phyloP scores from a whole-genome alignment of 2,329 filamentous ascomycete species.

The Diaporthe vexans region DNA sequence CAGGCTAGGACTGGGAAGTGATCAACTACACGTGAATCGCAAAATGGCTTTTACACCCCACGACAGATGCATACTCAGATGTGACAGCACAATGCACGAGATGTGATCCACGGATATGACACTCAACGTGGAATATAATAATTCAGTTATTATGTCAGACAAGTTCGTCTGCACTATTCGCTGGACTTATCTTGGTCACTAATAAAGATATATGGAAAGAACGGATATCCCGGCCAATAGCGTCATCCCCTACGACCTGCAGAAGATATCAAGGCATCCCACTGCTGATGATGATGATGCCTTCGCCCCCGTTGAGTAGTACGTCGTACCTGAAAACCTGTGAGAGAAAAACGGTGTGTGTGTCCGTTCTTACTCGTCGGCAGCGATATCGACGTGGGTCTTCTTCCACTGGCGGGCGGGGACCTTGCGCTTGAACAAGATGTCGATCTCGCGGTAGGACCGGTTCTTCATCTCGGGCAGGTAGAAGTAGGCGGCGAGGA shows the following conservation, averaged over 20 bases:
- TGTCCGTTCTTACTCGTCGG: conserved; percentile 68
- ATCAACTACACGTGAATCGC: background rate
- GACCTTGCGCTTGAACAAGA: conserved; percentile 68
- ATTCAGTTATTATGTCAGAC: background rate
- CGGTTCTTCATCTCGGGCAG: conserved; percentile 70
- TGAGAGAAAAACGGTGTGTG: background rate
- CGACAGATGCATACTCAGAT: background rate
- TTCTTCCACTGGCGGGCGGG: conserved; percentile 68
- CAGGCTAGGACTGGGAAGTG: background rate
- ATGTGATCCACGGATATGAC: background rate
- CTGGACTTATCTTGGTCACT: background rate
- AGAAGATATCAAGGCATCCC: background rate
- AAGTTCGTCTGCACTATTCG: background rate
- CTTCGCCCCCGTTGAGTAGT: background rate
- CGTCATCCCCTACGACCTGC: background rate
- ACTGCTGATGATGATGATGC: background rate
- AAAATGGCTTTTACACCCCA: background rate
- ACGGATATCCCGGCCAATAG: background rate
- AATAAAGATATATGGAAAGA: conserved; percentile 14
- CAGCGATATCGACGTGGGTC: conserved; percentile 69
- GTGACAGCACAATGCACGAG: background rate
- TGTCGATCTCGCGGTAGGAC: conserved; percentile 74
- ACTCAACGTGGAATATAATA: background rate
- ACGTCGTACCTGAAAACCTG: background rate
- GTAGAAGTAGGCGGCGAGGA: conserved; percentile 61